A percentile compares a stretch with the other conserved stretches of the same genome.
These are phyloP conservation scores for Schizophyllum amplum DNA, from an alignment of 1,284 basidiomycete species.

Conservation along the genomic window DNA sequence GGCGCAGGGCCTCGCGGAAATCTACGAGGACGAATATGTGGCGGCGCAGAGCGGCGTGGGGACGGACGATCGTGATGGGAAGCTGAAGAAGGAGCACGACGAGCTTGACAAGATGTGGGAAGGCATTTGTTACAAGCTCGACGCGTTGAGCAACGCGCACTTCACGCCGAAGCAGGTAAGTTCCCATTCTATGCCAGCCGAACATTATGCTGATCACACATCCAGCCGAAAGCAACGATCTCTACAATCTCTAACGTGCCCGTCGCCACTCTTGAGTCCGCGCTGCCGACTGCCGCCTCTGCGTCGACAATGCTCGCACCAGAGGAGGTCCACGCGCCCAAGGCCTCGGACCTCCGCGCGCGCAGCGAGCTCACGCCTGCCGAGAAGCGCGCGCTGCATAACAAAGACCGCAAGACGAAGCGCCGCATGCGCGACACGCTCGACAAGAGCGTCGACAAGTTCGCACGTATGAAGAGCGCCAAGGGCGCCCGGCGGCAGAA, in stretches of 20 bases:
- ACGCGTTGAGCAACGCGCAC: constrained; percentile 91
- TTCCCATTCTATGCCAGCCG: constrained; percentile 11
- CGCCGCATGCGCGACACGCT: constrained; percentile 67
- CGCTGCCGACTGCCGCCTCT: constrained; percentile 78
- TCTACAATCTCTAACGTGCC: constrained; percentile 82
- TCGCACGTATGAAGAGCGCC: constrained; percentile 38
- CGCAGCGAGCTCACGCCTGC: constrained; percentile 79
- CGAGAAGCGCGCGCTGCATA: constrained; percentile 71
- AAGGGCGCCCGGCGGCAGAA: constrained; percentile 71
- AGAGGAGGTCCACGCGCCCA: constrained; percentile 79
- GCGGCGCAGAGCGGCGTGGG: constrained; percentile 47
- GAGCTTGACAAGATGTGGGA: constrained; percentile 84
- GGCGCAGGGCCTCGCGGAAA: constrained; percentile 85
- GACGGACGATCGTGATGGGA: constrained; percentile 80
- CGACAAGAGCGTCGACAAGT: constrained; percentile 61
- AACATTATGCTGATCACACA: constrained; percentile 7
- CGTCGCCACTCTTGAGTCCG: constrained; percentile 83
- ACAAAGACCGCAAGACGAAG: constrained; percentile 70
- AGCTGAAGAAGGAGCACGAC: constrained; percentile 82
- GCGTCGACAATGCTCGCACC: constrained; percentile 83
- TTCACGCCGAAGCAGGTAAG: constrained; percentile 90
- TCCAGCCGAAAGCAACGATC: constrained; percentile 84
- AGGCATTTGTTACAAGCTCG: constrained; percentile 81
- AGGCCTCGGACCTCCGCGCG: constrained; percentile 45
- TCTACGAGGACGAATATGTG: constrained; percentile 92